These are phyloP conservation scores for Phytopythium sindhum DNA, from an alignment of 352 stramenopile species.

Conservation along the genomic window DNA sequence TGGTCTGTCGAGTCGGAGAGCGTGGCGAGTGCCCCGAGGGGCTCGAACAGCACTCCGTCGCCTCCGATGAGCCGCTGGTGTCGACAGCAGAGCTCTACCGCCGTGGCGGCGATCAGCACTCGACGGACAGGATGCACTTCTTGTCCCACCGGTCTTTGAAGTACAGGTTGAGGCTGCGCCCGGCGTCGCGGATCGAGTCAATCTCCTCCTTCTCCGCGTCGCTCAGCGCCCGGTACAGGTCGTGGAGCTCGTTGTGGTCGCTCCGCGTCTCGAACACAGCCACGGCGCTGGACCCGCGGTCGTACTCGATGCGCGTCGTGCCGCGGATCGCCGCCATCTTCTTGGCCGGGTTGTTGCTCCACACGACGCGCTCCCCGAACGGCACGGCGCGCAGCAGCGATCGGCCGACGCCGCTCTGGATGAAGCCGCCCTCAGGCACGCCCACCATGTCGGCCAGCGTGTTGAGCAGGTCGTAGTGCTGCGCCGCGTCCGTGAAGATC, in stretches of 20 bases:
- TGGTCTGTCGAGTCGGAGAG: neutral
- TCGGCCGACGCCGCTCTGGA: conserved; percentile 32
- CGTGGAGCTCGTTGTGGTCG: conserved; percentile 35
- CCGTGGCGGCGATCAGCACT: conserved; percentile 20
- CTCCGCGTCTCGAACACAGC: conserved; percentile 31
- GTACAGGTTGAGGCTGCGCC: conserved; percentile 42
- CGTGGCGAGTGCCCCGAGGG: neutral
- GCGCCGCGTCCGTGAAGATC: conserved; percentile 24
- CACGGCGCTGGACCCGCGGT: conserved; percentile 30
- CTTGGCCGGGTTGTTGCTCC: conserved; percentile 50
- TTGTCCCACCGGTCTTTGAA: conserved; percentile 48
- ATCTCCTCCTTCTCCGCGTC: conserved; percentile 15
- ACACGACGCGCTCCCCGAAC: conserved; percentile 36
- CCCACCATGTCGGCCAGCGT: conserved; percentile 39
- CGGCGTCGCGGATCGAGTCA: conserved; percentile 16
- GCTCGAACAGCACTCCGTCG: neutral
- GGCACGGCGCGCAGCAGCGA: conserved; percentile 37
- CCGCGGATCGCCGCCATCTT: conserved; percentile 39
- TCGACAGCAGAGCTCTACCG: neutral
- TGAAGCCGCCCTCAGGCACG: conserved; percentile 25
- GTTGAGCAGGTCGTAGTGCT: conserved; percentile 43
- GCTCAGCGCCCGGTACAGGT: conserved; percentile 25
- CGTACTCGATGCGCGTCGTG: conserved; percentile 39
- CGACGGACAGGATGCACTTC: conserved; percentile 27
- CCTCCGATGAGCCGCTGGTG: neutral